Percentiles rank a stretch among this genome's conserved stretches.
Conservation (phyloP, 177 flowering plant species). For the Telopea speciosissima region DNA sequence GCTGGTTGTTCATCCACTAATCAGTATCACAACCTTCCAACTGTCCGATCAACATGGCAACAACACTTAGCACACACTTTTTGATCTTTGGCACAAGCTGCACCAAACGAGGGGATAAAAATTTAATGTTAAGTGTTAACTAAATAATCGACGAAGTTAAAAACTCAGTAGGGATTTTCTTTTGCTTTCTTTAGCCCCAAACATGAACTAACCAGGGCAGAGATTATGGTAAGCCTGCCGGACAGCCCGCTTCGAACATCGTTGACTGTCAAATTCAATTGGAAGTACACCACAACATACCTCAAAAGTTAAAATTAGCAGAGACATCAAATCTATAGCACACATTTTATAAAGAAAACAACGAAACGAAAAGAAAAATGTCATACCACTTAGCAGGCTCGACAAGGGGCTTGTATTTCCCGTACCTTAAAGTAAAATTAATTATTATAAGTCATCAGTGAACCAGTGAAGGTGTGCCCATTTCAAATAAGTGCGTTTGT, state of each 20-base stretch:
- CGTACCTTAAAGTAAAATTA: slow-evolving; percentile 33
- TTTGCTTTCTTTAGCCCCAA: background rate
- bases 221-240: slow-evolving; percentile 89
- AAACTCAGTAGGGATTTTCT: background rate
- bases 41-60: slow-evolving; percentile 46
- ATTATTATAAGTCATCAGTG: too few relatives aligned
- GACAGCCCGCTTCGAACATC: slow-evolving; percentile 69
- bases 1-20: background rate
- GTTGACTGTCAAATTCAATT: slow-evolving; percentile 42
- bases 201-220: slow-evolving; percentile 52
- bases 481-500: too few relatives aligned
- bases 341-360: background rate
- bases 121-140: background rate
- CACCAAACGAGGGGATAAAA: background rate
- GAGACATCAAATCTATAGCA: background rate
- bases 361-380: too few relatives aligned
- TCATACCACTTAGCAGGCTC: slow-evolving; percentile 85
- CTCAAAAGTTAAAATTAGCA: background rate
- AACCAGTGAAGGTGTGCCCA: too few relatives aligned
- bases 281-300: background rate
- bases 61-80: slow-evolving; percentile 87
- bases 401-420: slow-evolving; percentile 74
- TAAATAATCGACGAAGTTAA: background rate
- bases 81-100: slow-evolving; percentile 87
- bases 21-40: slow-evolving; percentile 56